Evolutionary conservation across 2,329 filamentous ascomycete species (phyloP), one percentile per base, ranked within the genome.

Genomic region (Pezicula neosporulosa): DNA sequence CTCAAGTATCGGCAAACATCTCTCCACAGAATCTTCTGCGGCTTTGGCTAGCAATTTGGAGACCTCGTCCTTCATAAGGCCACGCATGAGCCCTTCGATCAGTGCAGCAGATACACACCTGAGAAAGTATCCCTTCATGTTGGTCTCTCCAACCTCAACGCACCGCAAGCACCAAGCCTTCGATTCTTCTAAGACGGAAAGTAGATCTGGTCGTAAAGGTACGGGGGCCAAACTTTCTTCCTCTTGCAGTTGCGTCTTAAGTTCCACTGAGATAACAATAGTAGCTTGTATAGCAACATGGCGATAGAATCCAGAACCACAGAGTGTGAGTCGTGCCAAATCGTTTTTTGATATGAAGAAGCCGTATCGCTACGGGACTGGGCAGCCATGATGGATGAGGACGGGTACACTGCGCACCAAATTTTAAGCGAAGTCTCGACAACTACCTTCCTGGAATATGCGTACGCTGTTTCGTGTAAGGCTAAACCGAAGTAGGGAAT

Each of bases 381-480:
- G 15, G 55, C 33, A 15, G 38, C 50, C 21, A 42, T 53, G 12
- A 57, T 47, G 5, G 56, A 38, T n/a, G 66, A 50, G 0, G 58
- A 48, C 1, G 69, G 71, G 38, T 67, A 72, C 1, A 65, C 64
- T 1, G 69, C 58, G 35, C 61, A 65, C 72, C 76, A 81, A 1
- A 77, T 61, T 42, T 75, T 77, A 13, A 79, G 65, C 0, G 75
- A 68, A 0, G 69, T 68, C 6, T 83, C 80, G 6, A 78, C 56
- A 0, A 74, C 66, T 0, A 74, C 70, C 41, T 74, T 77, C 1
- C 76, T 65, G 0, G 80, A 80, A 53, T 73, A 82, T 0, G 77
- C 75, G 52, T 75, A 82, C 3, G 68, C 60, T 1, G 74, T 67
- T 4, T 78, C 68, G 0, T 63, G 62, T 2, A 73, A 62, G 1